Percentiles rank a stretch among this genome's conserved stretches.
Evolutionary conservation across 139 green algal species (phyloP).

Genomic region (Diplosphaera chodatii): DNA sequence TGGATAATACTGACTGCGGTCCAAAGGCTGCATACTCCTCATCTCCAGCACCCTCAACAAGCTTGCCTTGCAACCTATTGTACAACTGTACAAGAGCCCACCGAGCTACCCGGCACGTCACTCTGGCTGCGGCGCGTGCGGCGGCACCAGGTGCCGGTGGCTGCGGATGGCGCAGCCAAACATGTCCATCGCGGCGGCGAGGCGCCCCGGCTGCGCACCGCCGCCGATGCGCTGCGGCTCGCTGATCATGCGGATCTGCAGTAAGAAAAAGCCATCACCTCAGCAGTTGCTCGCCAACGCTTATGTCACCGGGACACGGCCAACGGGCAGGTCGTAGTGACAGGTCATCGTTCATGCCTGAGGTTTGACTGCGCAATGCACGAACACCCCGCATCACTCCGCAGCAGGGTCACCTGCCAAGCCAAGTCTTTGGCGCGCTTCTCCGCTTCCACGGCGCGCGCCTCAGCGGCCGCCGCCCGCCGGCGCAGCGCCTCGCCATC

Average conservation of each 20-base stretch:
- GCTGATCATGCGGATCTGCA: slow-evolving; percentile 39
- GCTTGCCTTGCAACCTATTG: too few relatives aligned
- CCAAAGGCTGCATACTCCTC: too few relatives aligned
- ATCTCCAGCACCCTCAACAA: too few relatives aligned
- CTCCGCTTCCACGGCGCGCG: slow-evolving; percentile 22
- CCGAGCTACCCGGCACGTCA: too few relatives aligned
- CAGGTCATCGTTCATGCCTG: too few relatives aligned
- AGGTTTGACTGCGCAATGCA: too few relatives aligned
- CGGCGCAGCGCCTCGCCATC: background rate
- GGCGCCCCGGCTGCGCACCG: slow-evolving; percentile 3
- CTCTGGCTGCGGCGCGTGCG: background rate
- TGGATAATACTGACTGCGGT: too few relatives aligned
- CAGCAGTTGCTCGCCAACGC: background rate
- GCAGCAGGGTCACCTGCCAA: too few relatives aligned
- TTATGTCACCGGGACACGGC: too few relatives aligned
- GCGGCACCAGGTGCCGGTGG: background rate
- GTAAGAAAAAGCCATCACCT: background rate
- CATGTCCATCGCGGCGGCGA: slow-evolving; percentile 28
- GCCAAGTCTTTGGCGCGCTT: slow-evolving; percentile 31
- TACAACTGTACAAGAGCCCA: too few relatives aligned
- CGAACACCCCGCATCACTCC: too few relatives aligned
- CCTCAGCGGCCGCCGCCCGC: slow-evolving; percentile 28
- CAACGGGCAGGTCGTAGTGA: too few relatives aligned
- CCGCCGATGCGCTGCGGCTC: slow-evolving; percentile 14
- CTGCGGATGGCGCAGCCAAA: slow-evolving; percentile 26